Conservation (phyloP, 2,329 filamentous ascomycete genomes). For the Endocalyx cinctus region DNA sequence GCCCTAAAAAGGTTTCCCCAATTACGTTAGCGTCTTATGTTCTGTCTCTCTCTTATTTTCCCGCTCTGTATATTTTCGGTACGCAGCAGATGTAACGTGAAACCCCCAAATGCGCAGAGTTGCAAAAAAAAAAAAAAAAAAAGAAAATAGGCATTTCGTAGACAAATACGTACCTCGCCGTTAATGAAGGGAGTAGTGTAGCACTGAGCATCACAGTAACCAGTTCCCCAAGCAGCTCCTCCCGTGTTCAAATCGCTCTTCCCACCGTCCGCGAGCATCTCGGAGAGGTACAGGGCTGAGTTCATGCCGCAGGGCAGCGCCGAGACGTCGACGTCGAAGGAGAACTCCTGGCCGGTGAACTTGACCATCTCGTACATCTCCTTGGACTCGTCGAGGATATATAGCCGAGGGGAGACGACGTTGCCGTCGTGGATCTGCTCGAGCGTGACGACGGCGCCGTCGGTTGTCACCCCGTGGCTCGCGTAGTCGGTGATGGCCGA, state of each 20-base stretch:
- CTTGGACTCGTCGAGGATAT: conserved; percentile 50
- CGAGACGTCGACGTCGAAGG: conserved; percentile 61
- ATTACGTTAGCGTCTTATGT: no score
- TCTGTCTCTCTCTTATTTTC: no score
- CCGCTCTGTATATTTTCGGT: no score
- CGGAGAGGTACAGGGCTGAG: conserved; percentile 57
- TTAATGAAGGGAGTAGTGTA: conserved; percentile 32
- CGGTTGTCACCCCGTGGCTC: conserved; percentile 25
- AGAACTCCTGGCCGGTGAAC: conserved; percentile 55
- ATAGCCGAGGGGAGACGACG: conserved; percentile 43
- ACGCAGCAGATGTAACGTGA: no score
- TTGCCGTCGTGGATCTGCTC: conserved; percentile 25
- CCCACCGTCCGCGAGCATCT: conserved; percentile 57
- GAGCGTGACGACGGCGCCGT: conserved; percentile 34
- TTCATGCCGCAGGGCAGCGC: conserved; percentile 59
- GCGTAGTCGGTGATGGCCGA: conserved; percentile 45
- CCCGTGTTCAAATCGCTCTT: conserved; percentile 36
- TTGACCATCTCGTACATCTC: conserved; percentile 56
- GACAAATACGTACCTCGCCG: conserved; percentile 30
- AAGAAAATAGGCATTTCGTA: no score
- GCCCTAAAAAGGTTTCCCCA: no score
- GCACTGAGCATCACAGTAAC: conserved; percentile 35
- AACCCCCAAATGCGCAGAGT: no score
- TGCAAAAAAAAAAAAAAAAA: no score
- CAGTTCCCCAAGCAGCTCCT: conserved; percentile 32